Evolutionary conservation across 2,329 filamentous ascomycete genomes (phyloP), one percentile per base, ranked within the genome.

Genomic region (Aureobasidium mangrovei): DNA sequence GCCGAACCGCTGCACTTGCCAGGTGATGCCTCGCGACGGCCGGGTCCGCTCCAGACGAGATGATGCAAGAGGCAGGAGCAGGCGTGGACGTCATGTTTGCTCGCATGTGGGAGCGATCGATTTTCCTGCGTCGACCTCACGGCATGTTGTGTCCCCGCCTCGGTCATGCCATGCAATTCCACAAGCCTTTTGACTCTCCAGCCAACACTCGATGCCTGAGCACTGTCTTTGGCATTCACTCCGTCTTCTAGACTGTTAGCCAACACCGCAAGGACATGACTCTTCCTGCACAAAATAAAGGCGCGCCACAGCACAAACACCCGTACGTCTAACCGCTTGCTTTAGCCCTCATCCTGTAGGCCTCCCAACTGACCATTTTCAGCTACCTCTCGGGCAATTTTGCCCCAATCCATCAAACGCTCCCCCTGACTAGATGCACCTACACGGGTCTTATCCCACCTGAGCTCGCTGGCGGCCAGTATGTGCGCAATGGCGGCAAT

Each of bases 401-500:
- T 64, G 83, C 84, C 0, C 84, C 85, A 0, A 77, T 86, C 1
- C 74, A 79, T 4, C 72, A 72, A 48, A 79, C 76, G 38, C 70
- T 76, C 24, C 68, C 74, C 7, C 71, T 84, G 12, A 83, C 77
- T 29, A 72, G 75, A 48, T 86, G 84, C 58, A 60, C 70, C 1
- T 79, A 77, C 61, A 72, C 73, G 2, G 84, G 84, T 5, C 64
- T 58, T 0, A 82, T 88, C 47, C 84, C 85, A 1, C 58, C 69
- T n/a, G 84, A 86, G 57, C 74, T 88, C 39, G 74, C 75, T 7
- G 84, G 83, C 1, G 84, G 84, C 9, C 78, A 88, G 66, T 88
- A 88, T 62, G 79, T 88, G 29, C 79, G 84, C 12, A 88, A 88
- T 63, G 84, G 85, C 39, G 82, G 80, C 29, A 88, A 87, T 61